phyloP scores from a whole-genome alignment of 257 asterid genomes.

The Capsicum rhomboideum region DNA sequence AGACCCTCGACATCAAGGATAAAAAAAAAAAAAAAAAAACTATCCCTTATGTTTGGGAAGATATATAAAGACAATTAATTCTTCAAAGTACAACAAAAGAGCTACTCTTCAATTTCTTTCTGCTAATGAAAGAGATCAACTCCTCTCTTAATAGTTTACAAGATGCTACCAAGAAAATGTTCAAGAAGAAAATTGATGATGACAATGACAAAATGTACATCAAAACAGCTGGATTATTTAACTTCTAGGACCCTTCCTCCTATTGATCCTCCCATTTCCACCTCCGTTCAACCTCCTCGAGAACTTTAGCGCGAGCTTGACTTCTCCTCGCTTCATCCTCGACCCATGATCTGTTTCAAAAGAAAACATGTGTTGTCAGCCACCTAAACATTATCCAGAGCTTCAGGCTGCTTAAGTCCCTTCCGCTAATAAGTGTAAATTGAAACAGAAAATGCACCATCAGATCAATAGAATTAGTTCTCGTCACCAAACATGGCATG shows the following conservation, averaged over 20 bases:
- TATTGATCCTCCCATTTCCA: constrained; percentile 77
- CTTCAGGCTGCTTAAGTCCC: background rate
- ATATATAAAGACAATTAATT: background rate
- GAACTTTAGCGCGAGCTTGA: constrained; percentile 68
- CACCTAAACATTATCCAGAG: background rate
- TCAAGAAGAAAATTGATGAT: background rate
- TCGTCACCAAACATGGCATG: background rate
- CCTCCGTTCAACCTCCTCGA: constrained; percentile 67
- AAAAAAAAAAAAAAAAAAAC: too few species aligned
- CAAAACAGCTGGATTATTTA: background rate
- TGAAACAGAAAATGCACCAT: background rate
- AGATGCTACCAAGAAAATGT: background rate
- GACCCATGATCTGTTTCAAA: constrained; percentile 69
- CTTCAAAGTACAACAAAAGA: background rate
- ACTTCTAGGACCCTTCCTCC: background rate
- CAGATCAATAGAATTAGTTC: background rate
- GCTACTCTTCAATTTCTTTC: background rate
- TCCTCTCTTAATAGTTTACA: background rate
- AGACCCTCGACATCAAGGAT: too few species aligned
- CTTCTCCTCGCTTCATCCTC: constrained; percentile 86
- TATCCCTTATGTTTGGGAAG: too few species aligned
- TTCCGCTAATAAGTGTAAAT: background rate
- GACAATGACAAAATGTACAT: background rate
- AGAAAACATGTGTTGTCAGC: background rate
- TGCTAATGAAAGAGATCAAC: background rate